Evolutionary conservation across 352 stramenopile species (phyloP).

Genomic region (Globisporangium lucens): DNA sequence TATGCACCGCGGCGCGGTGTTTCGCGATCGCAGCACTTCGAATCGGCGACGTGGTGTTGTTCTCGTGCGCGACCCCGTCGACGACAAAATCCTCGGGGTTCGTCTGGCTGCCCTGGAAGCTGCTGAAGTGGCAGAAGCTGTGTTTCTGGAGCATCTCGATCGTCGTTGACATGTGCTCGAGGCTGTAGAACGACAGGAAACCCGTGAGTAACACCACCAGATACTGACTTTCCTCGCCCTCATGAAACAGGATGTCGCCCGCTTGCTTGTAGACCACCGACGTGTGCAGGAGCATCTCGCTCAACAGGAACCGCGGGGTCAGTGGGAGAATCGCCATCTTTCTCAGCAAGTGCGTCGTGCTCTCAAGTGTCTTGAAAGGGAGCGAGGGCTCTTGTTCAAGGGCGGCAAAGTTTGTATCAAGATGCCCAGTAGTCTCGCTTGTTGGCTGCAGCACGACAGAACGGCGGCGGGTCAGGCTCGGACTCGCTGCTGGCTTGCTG

Average conservation of each 20-base stretch:
- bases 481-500: neutral
- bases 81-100: slow-evolving; percentile 30
- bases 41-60: neutral
- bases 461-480: neutral
- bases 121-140: slow-evolving; percentile 44
- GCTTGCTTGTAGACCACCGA: slow-evolving; percentile 34
- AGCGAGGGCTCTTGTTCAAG: neutral
- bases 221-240: slow-evolving; percentile 28
- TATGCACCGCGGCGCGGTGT: slow-evolving; percentile 43
- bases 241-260: slow-evolving; percentile 56
- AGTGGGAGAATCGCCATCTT: slow-evolving; percentile 33
- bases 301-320: slow-evolving; percentile 39
- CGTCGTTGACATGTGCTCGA: slow-evolving; percentile 54
- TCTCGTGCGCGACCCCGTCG: neutral
- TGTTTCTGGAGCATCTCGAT: slow-evolving; percentile 64
- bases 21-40: slow-evolving; percentile 14
- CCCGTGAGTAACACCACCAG: slow-evolving; percentile 50
- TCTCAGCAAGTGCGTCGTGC: slow-evolving; percentile 34
- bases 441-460: neutral
- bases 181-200: slow-evolving; percentile 57
- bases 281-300: slow-evolving; percentile 31
- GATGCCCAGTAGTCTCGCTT: neutral
- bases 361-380: slow-evolving; percentile 19
- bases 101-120: slow-evolving; percentile 30
- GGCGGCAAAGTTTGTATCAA: neutral